Conservation (phyloP, 306 rosid genomes). For the Amphicarpaea edgeworthii region DNA sequence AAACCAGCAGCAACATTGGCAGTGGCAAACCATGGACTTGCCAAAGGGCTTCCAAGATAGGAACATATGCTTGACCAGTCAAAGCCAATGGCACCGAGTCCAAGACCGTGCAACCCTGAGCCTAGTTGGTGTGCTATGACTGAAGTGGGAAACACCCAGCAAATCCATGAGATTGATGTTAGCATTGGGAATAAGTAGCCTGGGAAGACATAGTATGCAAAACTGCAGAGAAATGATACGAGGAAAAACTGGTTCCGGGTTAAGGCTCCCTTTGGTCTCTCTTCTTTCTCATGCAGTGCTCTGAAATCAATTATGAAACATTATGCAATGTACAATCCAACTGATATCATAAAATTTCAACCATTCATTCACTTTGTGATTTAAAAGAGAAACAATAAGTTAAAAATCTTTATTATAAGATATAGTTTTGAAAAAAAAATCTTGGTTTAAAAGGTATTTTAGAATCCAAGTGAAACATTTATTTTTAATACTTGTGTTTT, state of each 20-base stretch:
- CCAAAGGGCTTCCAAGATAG: slow-evolving; percentile 85
- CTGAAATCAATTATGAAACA: slow-evolving; percentile 55
- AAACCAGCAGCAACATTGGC: slow-evolving; percentile 83
- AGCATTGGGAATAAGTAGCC: slow-evolving; percentile 82
- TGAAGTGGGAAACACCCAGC: slow-evolving; percentile 81
- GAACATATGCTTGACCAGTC: slow-evolving; percentile 85
- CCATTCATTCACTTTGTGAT: too few species aligned
- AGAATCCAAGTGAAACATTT: too few species aligned
- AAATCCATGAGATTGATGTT: slow-evolving; percentile 76
- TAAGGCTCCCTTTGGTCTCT: slow-evolving; percentile 62
- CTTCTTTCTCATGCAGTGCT: slow-evolving; percentile 81
- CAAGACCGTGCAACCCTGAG: slow-evolving; percentile 85
- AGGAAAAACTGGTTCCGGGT: slow-evolving; percentile 80
- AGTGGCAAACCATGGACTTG: slow-evolving; percentile 95
- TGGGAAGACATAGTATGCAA: slow-evolving; percentile 78
- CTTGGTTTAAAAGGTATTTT: too few species aligned
- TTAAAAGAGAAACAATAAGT: too few species aligned
- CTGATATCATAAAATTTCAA: too few species aligned
- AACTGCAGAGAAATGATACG: slow-evolving; percentile 69
- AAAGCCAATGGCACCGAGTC: slow-evolving; percentile 71
- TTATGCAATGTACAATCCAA: too few species aligned
- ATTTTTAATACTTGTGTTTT: too few species aligned
- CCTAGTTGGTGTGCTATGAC: slow-evolving; percentile 76
- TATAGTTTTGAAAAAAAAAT: too few species aligned
- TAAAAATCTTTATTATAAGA: too few species aligned